These are phyloP conservation scores for Cardiospermum halicacabum DNA, from an alignment of 345 rosid genomes.

Conservation along the genomic window DNA sequence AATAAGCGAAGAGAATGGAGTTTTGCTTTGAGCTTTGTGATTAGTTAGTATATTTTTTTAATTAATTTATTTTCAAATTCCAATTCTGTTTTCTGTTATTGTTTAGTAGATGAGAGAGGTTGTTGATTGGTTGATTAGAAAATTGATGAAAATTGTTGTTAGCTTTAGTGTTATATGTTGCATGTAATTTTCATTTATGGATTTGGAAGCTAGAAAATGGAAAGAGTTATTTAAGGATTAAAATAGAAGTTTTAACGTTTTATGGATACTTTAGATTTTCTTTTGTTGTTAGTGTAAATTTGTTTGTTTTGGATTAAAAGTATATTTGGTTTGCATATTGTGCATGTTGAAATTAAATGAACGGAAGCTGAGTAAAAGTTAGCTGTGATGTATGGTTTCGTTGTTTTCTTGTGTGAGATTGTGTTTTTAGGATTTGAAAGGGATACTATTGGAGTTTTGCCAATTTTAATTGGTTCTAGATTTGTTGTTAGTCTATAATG, in stretches of 20 bases:
- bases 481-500: too few species aligned
- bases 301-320: background rate
- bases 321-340: background rate
- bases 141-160: background rate
- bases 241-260: background rate
- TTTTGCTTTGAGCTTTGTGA: too few species aligned
- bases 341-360: background rate
- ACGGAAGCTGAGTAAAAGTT: background rate
- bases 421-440: background rate
- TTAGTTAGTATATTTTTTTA: too few species aligned
- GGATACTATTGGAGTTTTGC: background rate
- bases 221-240: background rate
- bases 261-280: background rate
- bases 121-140: conserved; percentile 14
- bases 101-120: too few species aligned
- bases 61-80: too few species aligned
- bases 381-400: background rate
- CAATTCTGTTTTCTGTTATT: background rate
- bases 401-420: background rate
- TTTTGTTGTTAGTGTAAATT: background rate
- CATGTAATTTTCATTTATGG: background rate
- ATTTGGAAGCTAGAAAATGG: background rate
- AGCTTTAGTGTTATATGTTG: background rate
- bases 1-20: too few species aligned
- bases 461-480: too few species aligned